A percentile compares a stretch with the other conserved stretches of the same genome.
Conservation (phyloP, 148 eudicot genomes). For the Fagopyrum tataricum region DNA sequence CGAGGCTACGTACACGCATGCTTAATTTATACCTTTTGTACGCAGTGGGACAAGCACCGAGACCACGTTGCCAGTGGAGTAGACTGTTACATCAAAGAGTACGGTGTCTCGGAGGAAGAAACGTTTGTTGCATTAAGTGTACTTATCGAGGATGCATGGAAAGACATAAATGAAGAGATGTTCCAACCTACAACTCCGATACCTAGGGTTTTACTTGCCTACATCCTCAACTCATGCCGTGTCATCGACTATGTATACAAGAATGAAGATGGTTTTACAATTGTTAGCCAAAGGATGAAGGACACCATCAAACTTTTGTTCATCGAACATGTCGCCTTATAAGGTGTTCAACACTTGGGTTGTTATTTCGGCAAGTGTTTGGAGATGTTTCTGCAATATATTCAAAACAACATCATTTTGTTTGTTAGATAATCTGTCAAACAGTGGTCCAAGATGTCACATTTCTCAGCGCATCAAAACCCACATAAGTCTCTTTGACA, state of each 20-base stretch:
- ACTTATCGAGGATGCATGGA: constrained; percentile 5
- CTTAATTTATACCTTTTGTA: neutral
- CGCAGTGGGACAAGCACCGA: neutral
- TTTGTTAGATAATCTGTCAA: no score
- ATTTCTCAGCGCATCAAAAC: no score
- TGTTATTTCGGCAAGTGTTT: no score
- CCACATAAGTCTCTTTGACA: no score
- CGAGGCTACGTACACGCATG: no score
- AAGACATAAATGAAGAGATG: constrained; percentile 5
- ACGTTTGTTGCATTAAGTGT: neutral
- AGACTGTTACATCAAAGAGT: neutral
- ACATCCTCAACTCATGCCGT: neutral
- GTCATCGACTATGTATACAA: neutral
- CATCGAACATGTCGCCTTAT: neutral
- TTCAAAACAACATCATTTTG: no score
- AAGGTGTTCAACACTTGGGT: neutral
- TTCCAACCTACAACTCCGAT: neutral
- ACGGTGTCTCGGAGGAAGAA: neutral
- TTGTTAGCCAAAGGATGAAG: constrained; percentile 1
- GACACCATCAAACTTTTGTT: neutral
- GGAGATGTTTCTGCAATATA: no score
- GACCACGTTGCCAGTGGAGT: neutral
- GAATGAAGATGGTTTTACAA: neutral
- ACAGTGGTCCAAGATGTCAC: no score
- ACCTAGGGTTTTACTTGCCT: neutral